Evolutionary conservation across 306 rosid species (phyloP).

Genomic region (Cicer yamashitae): DNA sequence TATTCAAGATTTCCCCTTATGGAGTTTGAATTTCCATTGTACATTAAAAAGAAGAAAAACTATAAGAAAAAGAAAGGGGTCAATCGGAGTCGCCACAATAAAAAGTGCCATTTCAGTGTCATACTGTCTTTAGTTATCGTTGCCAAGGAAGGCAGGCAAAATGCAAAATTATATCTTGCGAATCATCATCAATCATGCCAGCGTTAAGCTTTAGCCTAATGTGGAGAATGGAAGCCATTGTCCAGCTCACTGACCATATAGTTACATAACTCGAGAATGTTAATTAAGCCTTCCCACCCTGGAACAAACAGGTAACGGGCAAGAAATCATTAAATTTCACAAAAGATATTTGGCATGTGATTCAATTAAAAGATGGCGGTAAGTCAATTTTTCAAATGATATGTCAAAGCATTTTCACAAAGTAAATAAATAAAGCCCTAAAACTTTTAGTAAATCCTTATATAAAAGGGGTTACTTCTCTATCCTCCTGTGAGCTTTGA

Average conservation of each 20-base stretch:
- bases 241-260: constrained; percentile 34
- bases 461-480: constrained; percentile 21
- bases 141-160: constrained; percentile 37
- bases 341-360: background rate
- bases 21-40: constrained; percentile 42
- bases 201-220: constrained; percentile 38
- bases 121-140: constrained; percentile 40
- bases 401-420: background rate
- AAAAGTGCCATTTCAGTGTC: constrained; percentile 39
- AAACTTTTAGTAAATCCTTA: background rate
- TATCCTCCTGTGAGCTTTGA: background rate
- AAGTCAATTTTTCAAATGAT: background rate
- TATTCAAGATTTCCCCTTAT: constrained; percentile 36
- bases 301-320: constrained; percentile 27
- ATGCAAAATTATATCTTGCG: constrained; percentile 35
- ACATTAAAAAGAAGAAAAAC: constrained; percentile 23
- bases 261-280: constrained; percentile 20
- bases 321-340: constrained; percentile 22
- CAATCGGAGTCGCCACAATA: constrained; percentile 40
- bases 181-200: constrained; percentile 35
- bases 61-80: constrained; percentile 17
- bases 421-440: background rate
- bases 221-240: constrained; percentile 36
- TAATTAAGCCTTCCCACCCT: constrained; percentile 52
- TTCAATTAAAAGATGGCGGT: constrained; percentile 1